Percentiles rank a stretch among this genome's conserved stretches.
Conservation (phyloP, 768 basidiomycete genomes). For the Mycena olivaceomarginata region DNA sequence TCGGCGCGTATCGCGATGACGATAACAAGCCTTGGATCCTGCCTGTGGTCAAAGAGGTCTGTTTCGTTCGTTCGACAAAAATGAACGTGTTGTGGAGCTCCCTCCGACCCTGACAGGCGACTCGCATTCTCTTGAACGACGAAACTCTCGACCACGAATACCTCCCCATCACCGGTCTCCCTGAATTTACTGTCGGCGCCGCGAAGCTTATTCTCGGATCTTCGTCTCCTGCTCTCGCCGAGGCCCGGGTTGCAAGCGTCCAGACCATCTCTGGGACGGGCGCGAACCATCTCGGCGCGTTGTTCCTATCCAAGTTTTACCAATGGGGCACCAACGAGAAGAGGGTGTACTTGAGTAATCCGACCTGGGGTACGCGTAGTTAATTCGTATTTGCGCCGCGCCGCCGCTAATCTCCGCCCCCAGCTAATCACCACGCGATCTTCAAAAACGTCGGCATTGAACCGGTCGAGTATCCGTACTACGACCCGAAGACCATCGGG, state of each 20-base stretch:
- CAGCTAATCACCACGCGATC: slow-evolving; percentile 93
- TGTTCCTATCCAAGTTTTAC: slow-evolving; percentile 92
- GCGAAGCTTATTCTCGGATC: slow-evolving; percentile 88
- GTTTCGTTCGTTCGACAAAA: slow-evolving; percentile 19
- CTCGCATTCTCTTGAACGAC: slow-evolving; percentile 79
- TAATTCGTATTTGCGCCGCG: slow-evolving; percentile 6
- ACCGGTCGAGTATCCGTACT: slow-evolving; percentile 95
- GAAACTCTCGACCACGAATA: slow-evolving; percentile 93
- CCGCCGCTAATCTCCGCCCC: neutral
- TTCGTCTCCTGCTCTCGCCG: slow-evolving; percentile 81
- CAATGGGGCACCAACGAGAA: slow-evolving; percentile 77
- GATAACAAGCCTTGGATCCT: slow-evolving; percentile 94
- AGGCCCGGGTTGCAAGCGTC: slow-evolving; percentile 84
- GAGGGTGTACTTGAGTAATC: slow-evolving; percentile 90
- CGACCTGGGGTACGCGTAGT: slow-evolving; percentile 90
- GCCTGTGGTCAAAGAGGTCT: slow-evolving; percentile 92
- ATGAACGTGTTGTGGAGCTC: slow-evolving; percentile 1
- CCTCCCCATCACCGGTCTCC: slow-evolving; percentile 92
- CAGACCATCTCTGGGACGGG: slow-evolving; percentile 98
- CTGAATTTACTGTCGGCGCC: slow-evolving; percentile 88
- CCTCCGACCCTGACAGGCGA: slow-evolving; percentile 71
- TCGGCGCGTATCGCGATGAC: slow-evolving; percentile 95
- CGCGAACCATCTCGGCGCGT: slow-evolving; percentile 93
- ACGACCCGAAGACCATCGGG: slow-evolving; percentile 92
- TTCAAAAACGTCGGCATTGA: slow-evolving; percentile 93